Conservation (phyloP, 2,329 filamentous ascomycete species). For the Calonectria crousiana region DNA sequence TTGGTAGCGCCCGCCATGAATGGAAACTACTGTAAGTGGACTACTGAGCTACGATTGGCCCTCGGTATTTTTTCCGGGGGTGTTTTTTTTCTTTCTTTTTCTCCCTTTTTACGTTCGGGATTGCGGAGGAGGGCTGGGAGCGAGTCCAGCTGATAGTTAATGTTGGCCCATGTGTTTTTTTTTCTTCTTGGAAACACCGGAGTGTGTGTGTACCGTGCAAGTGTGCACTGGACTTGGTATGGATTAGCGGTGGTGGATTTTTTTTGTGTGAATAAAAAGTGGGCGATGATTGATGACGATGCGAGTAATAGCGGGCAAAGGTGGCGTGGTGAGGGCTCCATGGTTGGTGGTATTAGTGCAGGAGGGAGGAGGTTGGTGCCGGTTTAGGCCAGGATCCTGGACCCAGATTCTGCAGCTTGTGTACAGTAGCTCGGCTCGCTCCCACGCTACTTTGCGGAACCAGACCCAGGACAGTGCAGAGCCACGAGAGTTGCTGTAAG, state of each 20-base stretch:
- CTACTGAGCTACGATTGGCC: neutral
- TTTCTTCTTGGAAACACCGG: neutral
- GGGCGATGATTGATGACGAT: constrained; percentile 6
- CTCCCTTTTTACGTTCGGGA: neutral
- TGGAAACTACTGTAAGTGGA: constrained; percentile 15
- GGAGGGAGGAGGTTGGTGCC: constrained; percentile 7
- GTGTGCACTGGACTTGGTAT: constrained; percentile 5
- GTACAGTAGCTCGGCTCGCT: neutral
- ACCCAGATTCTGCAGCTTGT: neutral
- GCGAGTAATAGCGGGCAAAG: neutral
- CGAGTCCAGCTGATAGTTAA: neutral
- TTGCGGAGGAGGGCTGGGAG: neutral
- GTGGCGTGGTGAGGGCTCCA: constrained; percentile 17
- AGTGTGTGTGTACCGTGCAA: neutral
- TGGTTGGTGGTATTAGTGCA: constrained; percentile 7
- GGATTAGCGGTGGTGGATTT: constrained; percentile 6
- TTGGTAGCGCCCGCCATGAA: neutral
- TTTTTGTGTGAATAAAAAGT: neutral
- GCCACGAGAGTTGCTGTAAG: constrained; percentile 4
- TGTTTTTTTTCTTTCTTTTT: neutral
- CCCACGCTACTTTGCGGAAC: neutral
- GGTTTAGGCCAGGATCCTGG: constrained; percentile 8
- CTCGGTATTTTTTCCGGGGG: too few relatives aligned
- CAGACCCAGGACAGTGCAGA: neutral
- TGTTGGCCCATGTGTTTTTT: neutral